A percentile compares a stretch with the other conserved stretches of the same genome.
These are phyloP conservation scores for Penicillium sp. DNA, from an alignment of 2,329 filamentous ascomycete genomes.

Conservation along the genomic window DNA sequence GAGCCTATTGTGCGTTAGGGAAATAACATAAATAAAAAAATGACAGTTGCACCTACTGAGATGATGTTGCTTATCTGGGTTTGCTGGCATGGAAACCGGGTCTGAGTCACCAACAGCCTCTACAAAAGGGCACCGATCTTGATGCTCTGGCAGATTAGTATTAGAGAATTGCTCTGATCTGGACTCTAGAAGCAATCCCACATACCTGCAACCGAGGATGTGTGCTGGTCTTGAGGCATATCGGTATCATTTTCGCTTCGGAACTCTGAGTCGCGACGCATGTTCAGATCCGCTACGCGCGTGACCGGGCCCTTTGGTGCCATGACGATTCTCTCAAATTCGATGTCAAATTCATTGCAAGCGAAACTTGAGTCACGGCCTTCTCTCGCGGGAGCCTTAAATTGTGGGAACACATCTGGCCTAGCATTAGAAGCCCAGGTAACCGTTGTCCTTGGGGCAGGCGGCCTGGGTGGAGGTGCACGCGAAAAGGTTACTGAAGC, in stretches of 20 bases:
- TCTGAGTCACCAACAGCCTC: slow-evolving; percentile 4
- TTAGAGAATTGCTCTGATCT: background rate
- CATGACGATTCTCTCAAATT: slow-evolving; percentile 9
- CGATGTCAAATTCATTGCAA: slow-evolving; percentile 14
- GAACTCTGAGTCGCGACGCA: background rate
- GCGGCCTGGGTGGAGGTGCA: background rate
- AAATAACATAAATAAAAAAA: background rate
- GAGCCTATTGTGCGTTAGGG: background rate
- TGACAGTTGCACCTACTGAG: background rate
- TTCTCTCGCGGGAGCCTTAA: background rate
- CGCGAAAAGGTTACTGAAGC: slow-evolving; percentile 4
- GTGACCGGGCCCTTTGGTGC: background rate
- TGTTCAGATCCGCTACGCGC: background rate
- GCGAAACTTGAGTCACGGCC: background rate
- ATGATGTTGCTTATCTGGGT: background rate
- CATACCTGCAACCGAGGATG: background rate
- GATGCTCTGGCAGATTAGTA: background rate
- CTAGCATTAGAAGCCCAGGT: background rate
- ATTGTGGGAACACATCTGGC: background rate
- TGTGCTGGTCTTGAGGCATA: background rate
- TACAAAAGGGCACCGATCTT: background rate
- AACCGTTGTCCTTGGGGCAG: background rate
- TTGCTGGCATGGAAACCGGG: background rate
- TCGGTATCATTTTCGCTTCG: background rate
- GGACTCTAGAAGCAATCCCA: background rate